phyloP scores from a whole-genome alignment of 2,329 filamentous ascomycete species.

The Scedosporium dehoogii region DNA sequence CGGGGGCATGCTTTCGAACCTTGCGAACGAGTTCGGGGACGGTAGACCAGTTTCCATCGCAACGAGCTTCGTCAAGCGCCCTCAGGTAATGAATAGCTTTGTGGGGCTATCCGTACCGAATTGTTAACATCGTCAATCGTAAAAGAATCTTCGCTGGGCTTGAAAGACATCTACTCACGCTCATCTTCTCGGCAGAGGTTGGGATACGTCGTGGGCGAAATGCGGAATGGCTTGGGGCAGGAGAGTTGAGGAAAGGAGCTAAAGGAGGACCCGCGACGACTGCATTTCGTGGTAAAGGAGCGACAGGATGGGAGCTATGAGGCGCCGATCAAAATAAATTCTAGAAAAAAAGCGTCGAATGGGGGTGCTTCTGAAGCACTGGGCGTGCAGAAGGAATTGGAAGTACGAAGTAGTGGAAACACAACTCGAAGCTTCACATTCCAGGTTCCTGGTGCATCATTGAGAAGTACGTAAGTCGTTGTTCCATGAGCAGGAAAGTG shows the following conservation, averaged over 20 bases:
- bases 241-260: not conserved
- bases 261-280: not conserved
- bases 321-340: not conserved
- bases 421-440: not conserved
- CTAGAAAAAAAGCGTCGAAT: not conserved
- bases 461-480: too few species aligned
- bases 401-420: not conserved
- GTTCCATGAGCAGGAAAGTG: not conserved
- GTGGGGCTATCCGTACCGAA: conserved; percentile 14
- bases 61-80: conserved; percentile 76
- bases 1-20: conserved; percentile 84
- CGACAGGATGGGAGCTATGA: not conserved
- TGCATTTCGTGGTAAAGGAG: not conserved
- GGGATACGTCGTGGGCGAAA: not conserved
- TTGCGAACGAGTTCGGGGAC: conserved; percentile 87
- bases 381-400: not conserved
- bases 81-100: conserved; percentile 79
- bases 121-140: not conserved
- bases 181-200: not conserved
- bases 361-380: not conserved
- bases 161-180: not conserved
- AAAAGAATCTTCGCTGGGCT: not conserved
- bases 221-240: not conserved
- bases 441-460: too few species aligned
- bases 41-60: conserved; percentile 76